Base-by-base conservation (phyloP, 2,329 filamentous ascomycete genomes). In the Neoscytalidium dimidiatum region DNA sequence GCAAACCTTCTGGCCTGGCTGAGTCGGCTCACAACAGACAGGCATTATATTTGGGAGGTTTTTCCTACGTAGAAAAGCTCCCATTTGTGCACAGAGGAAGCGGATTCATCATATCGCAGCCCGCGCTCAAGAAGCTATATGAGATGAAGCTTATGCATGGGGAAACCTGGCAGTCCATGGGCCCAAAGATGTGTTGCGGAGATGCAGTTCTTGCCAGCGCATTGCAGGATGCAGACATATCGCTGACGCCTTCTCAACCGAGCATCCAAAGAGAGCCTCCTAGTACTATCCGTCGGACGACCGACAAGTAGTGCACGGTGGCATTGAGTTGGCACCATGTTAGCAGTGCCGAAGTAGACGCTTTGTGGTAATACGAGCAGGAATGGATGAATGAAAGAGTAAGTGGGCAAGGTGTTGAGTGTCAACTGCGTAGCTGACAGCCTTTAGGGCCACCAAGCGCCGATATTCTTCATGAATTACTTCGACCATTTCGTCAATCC, bases 201-300 rank as follows among this genome's bases (percentile, higher is more conserved):
- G 77, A 79, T 65, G 66, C 74, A 41, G 70, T 77, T 19, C 71
- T 79, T 4, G 72, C 75, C 0, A 73, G 69, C 14, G 74, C 76
- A 3, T 69, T 80, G 31, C 64, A 66, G 7, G 71, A 79, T 7
- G 73, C 74, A 9, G 71, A 73, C 19, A 74, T 79, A 19, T 73
- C 75, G 26, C 70, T 78, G 19, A 75, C 77, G 5, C 72, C 72
- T 23, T 73, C 76, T 0, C 81, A 75, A 71, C 80, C 80, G 0
- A 73, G 81, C 57, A 73, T 82, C 13, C 80, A 83, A 66, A 74
- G 78, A 44, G 79, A 80, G 64, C 78, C 75, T 21, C 78, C 78
- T 4, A 68, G 69, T 38, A 77, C 75, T 0, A 71, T 82, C 29
- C 74, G 79, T 43, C 82, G 74, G 72, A 74, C 71, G 1, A 57